Base-by-base conservation (phyloP, 2,329 filamentous ascomycete species). In the Talaromyces piceae region DNA sequence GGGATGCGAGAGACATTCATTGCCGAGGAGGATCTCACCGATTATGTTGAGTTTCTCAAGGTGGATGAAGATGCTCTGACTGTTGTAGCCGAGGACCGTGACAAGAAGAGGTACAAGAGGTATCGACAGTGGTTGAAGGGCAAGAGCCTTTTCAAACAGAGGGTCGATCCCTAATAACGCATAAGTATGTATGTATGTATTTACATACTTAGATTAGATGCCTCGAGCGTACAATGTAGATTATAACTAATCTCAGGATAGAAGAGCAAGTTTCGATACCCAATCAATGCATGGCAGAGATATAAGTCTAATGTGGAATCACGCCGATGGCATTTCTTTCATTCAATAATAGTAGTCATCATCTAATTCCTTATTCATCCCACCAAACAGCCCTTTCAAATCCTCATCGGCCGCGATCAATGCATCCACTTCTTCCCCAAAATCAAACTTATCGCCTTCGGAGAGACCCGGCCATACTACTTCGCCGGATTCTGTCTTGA, bases 121-220 rank as follows among this genome's bases (percentile, higher is more conserved):
- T 98, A 98, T 70, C 76, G 85, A 62, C 94, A 96, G 71, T 98
- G 93, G 91, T 75, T 98, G 63, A 80, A 84, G 56, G 91, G 91
- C 16, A 97, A 96, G 74, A 95, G 89, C 61, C 79, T 97, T 62
- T 97, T 97, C 68, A 97, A 97, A 71, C 91, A 96, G 76, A 82
- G 84, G 43, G 75, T 77, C 57, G 75, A 77, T 52, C 33, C 11
- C 18, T 43, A 37, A 18, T 44, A 13, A n/a, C n/a, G n/a, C n/a
- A n/a, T n/a, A n/a, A n/a, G n/a, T n/a, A n/a, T n/a, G n/a, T n/a
- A n/a, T n/a, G n/a, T n/a, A n/a, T n/a, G n/a, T n/a, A n/a, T n/a
- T n/a, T n/a, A n/a, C n/a, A n/a, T n/a, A n/a, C n/a, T n/a, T n/a
- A n/a, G n/a, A n/a, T n/a, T n/a, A n/a, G n/a, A n/a, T n/a, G n/a